phyloP scores from a whole-genome alignment of 768 basidiomycete species.

The Boletus tylopilopsis region DNA sequence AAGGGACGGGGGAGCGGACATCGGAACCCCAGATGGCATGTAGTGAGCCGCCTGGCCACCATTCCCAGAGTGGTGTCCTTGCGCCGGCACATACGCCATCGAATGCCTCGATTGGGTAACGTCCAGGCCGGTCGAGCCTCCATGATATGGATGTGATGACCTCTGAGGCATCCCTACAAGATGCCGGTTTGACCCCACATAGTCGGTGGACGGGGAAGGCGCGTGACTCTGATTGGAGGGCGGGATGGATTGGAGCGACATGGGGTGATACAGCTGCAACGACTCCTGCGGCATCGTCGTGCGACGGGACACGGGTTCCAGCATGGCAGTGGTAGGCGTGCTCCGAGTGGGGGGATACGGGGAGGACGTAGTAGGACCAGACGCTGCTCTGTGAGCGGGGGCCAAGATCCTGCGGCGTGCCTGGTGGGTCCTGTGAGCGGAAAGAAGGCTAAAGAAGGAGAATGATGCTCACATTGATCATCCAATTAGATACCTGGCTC shows the following conservation, averaged over 20 bases:
- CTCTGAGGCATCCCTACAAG: conserved; percentile 42
- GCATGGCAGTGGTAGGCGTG: conserved; percentile 20
- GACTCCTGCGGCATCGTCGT: conserved; percentile 67
- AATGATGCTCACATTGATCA: conserved; percentile 68
- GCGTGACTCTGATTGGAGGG: conserved; percentile 32
- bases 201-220: conserved; percentile 35
- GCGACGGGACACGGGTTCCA: conserved; percentile 48
- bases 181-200: conserved; percentile 41
- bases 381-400: conserved; percentile 72
- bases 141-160: conserved; percentile 29
- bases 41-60: conserved; percentile 27
- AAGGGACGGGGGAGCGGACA: conserved; percentile 51
- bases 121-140: conserved; percentile 21
- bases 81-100: conserved; percentile 37
- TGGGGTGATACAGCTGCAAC: conserved; percentile 74
- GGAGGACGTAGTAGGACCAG: conserved; percentile 73
- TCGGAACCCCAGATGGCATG: conserved; percentile 39
- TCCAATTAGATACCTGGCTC: conserved; percentile 91
- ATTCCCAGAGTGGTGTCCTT: conserved; percentile 42
- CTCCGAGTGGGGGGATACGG: conserved; percentile 55
- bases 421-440: conserved; percentile 36
- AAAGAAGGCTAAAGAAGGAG: not conserved
- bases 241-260: conserved; percentile 61
- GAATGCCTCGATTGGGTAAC: conserved; percentile 34
- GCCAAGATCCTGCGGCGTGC: conserved; percentile 81